phyloP scores from a whole-genome alignment of 2,329 filamentous ascomycete genomes.

The Xylaria sp. region DNA sequence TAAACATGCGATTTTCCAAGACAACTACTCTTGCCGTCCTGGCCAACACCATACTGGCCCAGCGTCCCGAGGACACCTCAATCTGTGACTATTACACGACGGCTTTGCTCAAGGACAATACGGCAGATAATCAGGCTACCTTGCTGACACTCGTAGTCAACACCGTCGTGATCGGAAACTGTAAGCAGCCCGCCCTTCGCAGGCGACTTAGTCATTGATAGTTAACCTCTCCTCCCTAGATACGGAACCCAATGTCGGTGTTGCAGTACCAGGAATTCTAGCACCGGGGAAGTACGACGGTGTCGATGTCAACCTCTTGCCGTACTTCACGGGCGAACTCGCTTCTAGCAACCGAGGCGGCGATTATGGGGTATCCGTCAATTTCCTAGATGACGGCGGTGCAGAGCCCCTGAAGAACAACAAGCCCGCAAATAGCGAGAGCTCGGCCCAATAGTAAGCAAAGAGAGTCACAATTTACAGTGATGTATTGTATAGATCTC shows the following conservation, averaged over 20 bases:
- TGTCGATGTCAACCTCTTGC: slow-evolving; percentile 59
- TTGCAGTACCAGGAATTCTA: slow-evolving; percentile 63
- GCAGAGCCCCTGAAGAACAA: slow-evolving; percentile 60
- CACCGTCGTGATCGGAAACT: slow-evolving; percentile 69
- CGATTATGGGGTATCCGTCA: slow-evolving; percentile 53
- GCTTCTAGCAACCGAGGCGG: slow-evolving; percentile 59
- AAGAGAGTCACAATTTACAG: neutral
- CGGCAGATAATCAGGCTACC: slow-evolving; percentile 60
- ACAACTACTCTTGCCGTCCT: slow-evolving; percentile 35
- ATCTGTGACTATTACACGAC: slow-evolving; percentile 70
- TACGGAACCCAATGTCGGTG: slow-evolving; percentile 57
- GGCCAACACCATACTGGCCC: slow-evolving; percentile 42
- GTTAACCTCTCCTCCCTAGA: slow-evolving; percentile 42
- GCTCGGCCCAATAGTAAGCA: slow-evolving; percentile 61
- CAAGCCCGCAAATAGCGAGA: slow-evolving; percentile 56
- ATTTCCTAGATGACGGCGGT: slow-evolving; percentile 67
- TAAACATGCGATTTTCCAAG: slow-evolving; percentile 39
- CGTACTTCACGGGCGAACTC: slow-evolving; percentile 64
- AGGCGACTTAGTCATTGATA: neutral
- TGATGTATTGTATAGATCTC: neutral
- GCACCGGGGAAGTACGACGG: slow-evolving; percentile 56
- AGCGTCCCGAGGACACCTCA: slow-evolving; percentile 55
- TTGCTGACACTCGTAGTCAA: slow-evolving; percentile 65
- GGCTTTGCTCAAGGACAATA: slow-evolving; percentile 64
- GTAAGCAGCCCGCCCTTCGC: slow-evolving; percentile 40